Conservation (phyloP, 202 grass and related monocot genomes). For the Saccharum hybrid region DNA sequence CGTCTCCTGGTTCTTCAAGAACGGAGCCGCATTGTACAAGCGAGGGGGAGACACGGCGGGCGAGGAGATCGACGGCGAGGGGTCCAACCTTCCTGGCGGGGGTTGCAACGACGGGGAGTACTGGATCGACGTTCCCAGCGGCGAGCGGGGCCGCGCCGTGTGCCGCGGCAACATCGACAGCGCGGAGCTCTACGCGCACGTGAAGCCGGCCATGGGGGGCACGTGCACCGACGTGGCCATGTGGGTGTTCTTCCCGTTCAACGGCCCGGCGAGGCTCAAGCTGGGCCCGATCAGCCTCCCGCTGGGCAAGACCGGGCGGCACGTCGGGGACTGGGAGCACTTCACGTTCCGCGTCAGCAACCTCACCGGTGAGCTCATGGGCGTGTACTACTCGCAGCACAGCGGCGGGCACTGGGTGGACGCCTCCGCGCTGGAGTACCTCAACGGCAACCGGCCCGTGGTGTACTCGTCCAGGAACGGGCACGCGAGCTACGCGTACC, state of each 20-base stretch:
- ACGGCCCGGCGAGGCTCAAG: constrained; percentile 72
- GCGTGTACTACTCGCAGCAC: constrained; percentile 66
- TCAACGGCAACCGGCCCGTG: constrained; percentile 51
- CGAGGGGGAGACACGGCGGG: constrained; percentile 43
- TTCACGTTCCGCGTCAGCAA: constrained; percentile 81
- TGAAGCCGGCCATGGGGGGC: constrained; percentile 70
- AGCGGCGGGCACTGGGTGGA: constrained; percentile 67
- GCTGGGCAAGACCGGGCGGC: constrained; percentile 66
- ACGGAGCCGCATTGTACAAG: constrained; percentile 58
- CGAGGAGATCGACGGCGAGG: constrained; percentile 60
- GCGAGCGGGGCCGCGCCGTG: constrained; percentile 37
- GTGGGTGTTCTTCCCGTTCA: constrained; percentile 93
- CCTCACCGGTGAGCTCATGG: constrained; percentile 71
- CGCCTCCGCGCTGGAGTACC: constrained; percentile 62
- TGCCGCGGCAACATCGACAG: constrained; percentile 52
- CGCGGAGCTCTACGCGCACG: constrained; percentile 74
- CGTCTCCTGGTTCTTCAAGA: constrained; percentile 81
- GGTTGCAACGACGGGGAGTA: constrained; percentile 71
- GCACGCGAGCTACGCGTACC: constrained; percentile 73
- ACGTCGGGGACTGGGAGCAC: constrained; percentile 88
- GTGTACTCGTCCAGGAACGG: constrained; percentile 65
- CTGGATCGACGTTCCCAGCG: constrained; percentile 71
- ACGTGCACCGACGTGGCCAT: constrained; percentile 74
- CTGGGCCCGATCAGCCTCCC: no score
- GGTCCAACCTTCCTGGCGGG: constrained; percentile 63